A percentile compares a stretch with the other conserved stretches of the same genome.
phyloP scores from a whole-genome alignment of 192 early-diverging fungal genomes.

The Coemansia sp. region DNA sequence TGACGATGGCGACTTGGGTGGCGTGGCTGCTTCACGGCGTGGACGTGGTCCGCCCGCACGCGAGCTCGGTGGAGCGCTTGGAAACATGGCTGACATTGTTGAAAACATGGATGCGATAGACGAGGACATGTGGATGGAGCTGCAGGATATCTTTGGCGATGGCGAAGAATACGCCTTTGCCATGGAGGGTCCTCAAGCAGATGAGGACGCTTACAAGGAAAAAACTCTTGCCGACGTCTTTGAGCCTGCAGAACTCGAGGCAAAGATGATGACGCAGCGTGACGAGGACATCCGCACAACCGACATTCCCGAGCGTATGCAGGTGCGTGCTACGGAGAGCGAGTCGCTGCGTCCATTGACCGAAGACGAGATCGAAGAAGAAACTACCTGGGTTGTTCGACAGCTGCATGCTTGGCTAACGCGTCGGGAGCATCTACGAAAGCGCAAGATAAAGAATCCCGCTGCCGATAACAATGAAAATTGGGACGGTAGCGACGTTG shows the following conservation, averaged over 20 bases:
- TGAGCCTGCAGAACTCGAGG: conserved; percentile 87
- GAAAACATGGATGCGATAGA: conserved; percentile 55
- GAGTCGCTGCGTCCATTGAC: conserved; percentile 51
- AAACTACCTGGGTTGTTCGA: conserved; percentile 62
- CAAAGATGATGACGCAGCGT: conserved; percentile 86
- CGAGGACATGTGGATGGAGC: conserved; percentile 73
- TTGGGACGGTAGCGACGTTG: conserved; percentile 4
- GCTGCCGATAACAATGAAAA: background rate
- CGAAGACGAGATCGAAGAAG: conserved; percentile 67
- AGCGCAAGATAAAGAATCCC: background rate
- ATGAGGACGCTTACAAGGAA: conserved; percentile 37
- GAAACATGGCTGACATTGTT: conserved; percentile 34
- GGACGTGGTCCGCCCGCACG: background rate
- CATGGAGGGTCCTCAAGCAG: conserved; percentile 36
- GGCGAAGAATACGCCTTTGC: conserved; percentile 83
- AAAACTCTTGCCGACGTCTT: conserved; percentile 55
- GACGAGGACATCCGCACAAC: conserved; percentile 87
- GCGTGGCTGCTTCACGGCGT: conserved; percentile 13
- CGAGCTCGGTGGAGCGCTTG: conserved; percentile 13
- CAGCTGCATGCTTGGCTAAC: conserved; percentile 43
- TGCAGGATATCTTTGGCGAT: conserved; percentile 91
- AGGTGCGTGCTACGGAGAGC: conserved; percentile 60
- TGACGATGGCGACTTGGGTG: conserved; percentile 4
- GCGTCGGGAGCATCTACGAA: conserved; percentile 10
- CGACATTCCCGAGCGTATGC: conserved; percentile 94